Percentiles rank a stretch among this genome's conserved stretches.
These are phyloP conservation scores for Epichloe festucae DNA, from an alignment of 2,329 filamentous ascomycete species.

Conservation along the genomic window DNA sequence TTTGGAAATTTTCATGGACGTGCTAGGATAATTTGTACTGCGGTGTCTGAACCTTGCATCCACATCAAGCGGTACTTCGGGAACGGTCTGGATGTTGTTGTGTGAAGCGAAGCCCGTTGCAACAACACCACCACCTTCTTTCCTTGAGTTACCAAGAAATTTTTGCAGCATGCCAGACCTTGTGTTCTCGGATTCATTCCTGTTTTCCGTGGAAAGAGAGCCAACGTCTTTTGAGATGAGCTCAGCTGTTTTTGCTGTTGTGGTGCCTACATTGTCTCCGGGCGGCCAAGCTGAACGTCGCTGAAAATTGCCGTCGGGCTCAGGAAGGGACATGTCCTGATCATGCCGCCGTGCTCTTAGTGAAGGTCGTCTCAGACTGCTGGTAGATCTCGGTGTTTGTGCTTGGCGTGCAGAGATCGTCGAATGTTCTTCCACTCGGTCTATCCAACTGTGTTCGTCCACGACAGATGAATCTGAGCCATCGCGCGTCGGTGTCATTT, in stretches of 20 bases:
- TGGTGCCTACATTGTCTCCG: background rate
- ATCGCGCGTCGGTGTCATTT: background rate
- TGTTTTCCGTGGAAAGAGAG: background rate
- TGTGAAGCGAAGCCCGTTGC: conserved; percentile 1
- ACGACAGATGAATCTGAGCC: background rate
- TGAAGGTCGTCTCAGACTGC: background rate
- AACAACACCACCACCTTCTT: background rate
- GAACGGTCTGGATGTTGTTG: conserved; percentile 13
- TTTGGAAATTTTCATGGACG: conserved; percentile 23
- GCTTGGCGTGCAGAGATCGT: background rate
- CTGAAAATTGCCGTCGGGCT: background rate
- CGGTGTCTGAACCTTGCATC: conserved; percentile 24
- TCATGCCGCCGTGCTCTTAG: background rate
- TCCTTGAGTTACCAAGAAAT: background rate
- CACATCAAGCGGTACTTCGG: conserved; percentile 22
- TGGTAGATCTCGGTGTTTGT: background rate
- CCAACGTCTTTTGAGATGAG: background rate
- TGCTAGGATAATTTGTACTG: conserved; percentile 19
- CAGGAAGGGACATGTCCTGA: background rate
- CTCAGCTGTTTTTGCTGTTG: background rate
- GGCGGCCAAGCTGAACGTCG: background rate
- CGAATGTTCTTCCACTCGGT: conserved; percentile 1
- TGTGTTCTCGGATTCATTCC: background rate
- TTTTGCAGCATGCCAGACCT: conserved; percentile 7
- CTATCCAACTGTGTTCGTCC: conserved; percentile 9